Percentiles rank a stretch among this genome's conserved stretches.
Evolutionary conservation across 805 yeast genomes (phyloP).

Genomic region (Allodekkera sacchari): DNA sequence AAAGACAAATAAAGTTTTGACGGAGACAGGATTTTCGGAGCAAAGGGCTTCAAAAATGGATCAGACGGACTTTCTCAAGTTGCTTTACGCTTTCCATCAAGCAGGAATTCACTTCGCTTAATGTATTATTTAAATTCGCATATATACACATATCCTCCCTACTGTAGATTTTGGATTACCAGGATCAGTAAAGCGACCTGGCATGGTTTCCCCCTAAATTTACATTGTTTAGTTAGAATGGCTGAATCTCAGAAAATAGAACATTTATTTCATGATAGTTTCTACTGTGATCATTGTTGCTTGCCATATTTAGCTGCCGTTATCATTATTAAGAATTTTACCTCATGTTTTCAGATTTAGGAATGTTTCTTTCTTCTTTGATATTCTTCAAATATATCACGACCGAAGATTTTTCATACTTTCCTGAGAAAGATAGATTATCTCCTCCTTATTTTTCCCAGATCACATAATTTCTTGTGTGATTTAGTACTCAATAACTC

Average conservation of each 20-base stretch:
- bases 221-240: neutral
- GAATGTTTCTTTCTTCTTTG: neutral
- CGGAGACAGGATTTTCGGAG: conserved; percentile 73
- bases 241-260: neutral
- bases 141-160: too few relatives aligned
- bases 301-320: too few relatives aligned
- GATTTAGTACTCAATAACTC: too few relatives aligned
- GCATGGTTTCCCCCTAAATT: neutral
- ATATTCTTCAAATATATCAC: neutral
- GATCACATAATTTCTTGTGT: too few relatives aligned
- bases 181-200: too few relatives aligned
- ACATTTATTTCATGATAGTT: neutral
- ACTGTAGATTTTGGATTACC: too few relatives aligned
- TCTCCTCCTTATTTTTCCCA: too few relatives aligned
- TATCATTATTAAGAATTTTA: conserved; percentile 1
- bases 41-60: conserved; percentile 91
- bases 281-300: neutral
- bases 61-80: conserved; percentile 83
- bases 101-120: conserved; percentile 95
- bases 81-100: conserved; percentile 89
- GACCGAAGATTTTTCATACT: neutral
- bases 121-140: conserved; percentile 4
- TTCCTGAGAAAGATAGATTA: too few relatives aligned
- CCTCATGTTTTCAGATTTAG: too few relatives aligned
- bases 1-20: conserved; percentile 65